Conservation (phyloP, 2,329 filamentous ascomycete species). For the Neonectria neomacrospora region DNA sequence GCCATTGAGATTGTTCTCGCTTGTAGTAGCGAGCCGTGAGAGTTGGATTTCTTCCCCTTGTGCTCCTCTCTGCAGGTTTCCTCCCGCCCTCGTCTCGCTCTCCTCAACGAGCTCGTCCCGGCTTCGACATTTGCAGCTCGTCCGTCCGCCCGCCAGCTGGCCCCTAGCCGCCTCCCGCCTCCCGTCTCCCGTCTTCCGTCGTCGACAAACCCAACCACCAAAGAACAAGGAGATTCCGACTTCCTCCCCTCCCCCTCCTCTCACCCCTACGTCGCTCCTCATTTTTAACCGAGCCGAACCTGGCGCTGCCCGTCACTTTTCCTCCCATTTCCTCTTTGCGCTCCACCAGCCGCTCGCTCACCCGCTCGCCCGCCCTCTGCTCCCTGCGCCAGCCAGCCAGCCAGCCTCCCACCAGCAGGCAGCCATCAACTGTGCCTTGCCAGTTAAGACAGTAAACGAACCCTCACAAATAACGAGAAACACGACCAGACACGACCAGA, state of each 20-base stretch:
- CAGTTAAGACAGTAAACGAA: constrained; percentile 14
- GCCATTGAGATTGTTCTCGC: not conserved
- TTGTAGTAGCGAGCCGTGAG: not conserved
- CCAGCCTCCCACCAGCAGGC: constrained; percentile 12
- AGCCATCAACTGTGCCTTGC: constrained; percentile 18
- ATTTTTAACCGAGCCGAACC: not conserved
- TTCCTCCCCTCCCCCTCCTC: not conserved
- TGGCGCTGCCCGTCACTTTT: not conserved
- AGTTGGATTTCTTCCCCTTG: not conserved
- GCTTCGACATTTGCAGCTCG: constrained; percentile 9
- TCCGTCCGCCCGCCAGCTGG: constrained; percentile 11
- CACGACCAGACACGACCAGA: constrained; percentile 9
- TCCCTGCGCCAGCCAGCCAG: constrained; percentile 15
- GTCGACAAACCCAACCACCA: not conserved
- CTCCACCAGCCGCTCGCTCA: not conserved
- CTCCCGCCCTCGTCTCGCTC: not conserved
- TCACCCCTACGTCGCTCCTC: not conserved
- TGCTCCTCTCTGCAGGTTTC: constrained; percentile 1
- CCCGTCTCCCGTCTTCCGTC: constrained; percentile 1
- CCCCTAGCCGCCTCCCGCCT: not conserved
- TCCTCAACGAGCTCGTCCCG: constrained; percentile 6
- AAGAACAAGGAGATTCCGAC: not conserved
- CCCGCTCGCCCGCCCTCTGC: not conserved
- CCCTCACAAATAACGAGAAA: constrained; percentile 19
- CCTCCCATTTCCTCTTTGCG: not conserved